Base-by-base conservation (phyloP, 352 stramenopile species). In the Thalassiosira oceanica region DNA sequence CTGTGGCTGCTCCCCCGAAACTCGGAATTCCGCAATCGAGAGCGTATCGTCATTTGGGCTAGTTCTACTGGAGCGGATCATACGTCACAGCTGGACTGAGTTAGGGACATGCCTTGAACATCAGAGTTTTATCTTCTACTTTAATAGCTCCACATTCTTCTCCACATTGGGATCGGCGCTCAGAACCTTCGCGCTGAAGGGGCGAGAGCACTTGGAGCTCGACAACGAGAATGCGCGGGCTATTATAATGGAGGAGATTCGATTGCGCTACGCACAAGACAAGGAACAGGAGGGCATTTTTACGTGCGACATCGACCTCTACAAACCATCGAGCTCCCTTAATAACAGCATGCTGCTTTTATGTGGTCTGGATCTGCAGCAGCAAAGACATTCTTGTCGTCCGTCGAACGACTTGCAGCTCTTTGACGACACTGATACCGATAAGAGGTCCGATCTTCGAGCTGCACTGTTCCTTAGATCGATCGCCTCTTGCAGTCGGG, bases 301-400 rank as follows among this genome's bases (percentile, higher is more conserved):
- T 27, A 43, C 51, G 20, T 65, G 65, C 20, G 54, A 6, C 31
- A 15, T 76, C 0, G 33, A 66, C 3, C 39, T 31, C 28, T 76
- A 65, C 21, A 53, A 49, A 15, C 65, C 65, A 11, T 76, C 65
- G 1, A 76, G 69, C 26, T 76, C 69, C 7, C 64, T 76, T 42
- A 57, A 75, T 21, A 39, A 70, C 54, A 49, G 45, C 18, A 13
- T 11, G 44, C 18, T 10, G 13, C 13, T 8, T 45, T 58, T 31
- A 27, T 2, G 10, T 45, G 49, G 11, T 2, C 11, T 8, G 10
- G 39, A 49, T 43, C 36, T 50, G n/a, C 21, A 27, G 6, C 10
- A 55, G n/a, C 29, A 16, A 48, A 15, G 6, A 45, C 8, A 58
- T 7, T 7, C 7, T 45, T 18, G 10, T 26, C 16, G 39, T 45